Evolutionary conservation across 208 protist species (phyloP).

Genomic region (Trypanosoma boissoni): DNA sequence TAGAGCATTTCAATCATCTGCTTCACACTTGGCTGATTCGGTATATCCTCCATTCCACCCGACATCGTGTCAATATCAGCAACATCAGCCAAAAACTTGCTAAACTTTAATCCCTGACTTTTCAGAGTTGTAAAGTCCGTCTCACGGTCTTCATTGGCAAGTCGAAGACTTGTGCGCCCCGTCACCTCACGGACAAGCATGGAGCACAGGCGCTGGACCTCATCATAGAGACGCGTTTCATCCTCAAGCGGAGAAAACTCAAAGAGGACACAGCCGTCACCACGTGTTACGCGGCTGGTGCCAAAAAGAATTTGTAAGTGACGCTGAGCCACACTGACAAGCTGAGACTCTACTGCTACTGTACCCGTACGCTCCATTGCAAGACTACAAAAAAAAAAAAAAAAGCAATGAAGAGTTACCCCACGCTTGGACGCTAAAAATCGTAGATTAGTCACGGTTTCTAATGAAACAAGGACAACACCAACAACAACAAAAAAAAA

Average conservation of each 20-base stretch:
- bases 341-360: constrained; percentile 74
- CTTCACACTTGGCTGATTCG: constrained; percentile 36
- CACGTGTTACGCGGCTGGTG: constrained; percentile 49
- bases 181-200: constrained; percentile 80
- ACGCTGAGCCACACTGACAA: constrained; percentile 83
- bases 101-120: constrained; percentile 43
- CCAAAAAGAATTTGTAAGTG: constrained; percentile 76
- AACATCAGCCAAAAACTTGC: constrained; percentile 45
- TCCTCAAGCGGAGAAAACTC: constrained; percentile 46
- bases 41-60: constrained; percentile 36
- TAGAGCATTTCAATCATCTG: constrained; percentile 88
- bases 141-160: constrained; percentile 64
- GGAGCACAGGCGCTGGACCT: constrained; percentile 74
- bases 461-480: too few species aligned
- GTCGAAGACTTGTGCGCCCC: constrained; percentile 46
- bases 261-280: constrained; percentile 82
- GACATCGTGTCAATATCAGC: constrained; percentile 9
- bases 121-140: constrained; percentile 59
- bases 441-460: too few species aligned
- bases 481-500: too few species aligned
- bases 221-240: constrained; percentile 32
- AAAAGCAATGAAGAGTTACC: background rate
- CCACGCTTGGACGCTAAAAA: background rate
- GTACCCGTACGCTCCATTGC: constrained; percentile 30
- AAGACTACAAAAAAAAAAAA: constrained; percentile 1